Evolutionary conservation across 2,329 filamentous ascomycete species (phyloP).

Genomic region (Clonostachys rhizophaga): DNA sequence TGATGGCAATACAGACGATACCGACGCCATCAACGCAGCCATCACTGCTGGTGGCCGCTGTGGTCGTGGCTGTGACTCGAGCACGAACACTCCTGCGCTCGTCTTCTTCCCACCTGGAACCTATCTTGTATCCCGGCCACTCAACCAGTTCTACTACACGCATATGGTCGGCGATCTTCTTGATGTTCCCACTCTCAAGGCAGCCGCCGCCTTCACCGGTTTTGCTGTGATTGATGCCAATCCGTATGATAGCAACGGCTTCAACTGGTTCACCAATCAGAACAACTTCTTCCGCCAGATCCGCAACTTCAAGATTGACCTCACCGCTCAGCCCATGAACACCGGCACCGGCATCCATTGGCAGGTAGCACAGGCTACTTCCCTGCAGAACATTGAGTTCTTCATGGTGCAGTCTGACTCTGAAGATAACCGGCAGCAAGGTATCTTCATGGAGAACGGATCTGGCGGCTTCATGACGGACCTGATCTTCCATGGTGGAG

Average conservation of each 20-base stretch:
- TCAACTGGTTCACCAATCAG: background rate
- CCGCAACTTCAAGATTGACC: constrained; percentile 49
- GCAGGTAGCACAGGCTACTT: constrained; percentile 55
- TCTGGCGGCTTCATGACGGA: constrained; percentile 44
- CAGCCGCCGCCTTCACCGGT: constrained; percentile 50
- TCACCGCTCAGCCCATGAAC: constrained; percentile 32
- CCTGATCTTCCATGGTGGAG: constrained; percentile 57
- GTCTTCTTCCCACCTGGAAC: constrained; percentile 84
- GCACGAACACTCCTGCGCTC: constrained; percentile 70
- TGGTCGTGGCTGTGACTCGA: constrained; percentile 71
- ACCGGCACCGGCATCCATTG: constrained; percentile 48
- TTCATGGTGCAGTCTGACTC: constrained; percentile 27
- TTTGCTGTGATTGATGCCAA: constrained; percentile 69
- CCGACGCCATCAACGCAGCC: constrained; percentile 74
- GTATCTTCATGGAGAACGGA: constrained; percentile 20
- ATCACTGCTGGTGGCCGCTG: constrained; percentile 72
- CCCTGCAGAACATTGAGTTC: constrained; percentile 42
- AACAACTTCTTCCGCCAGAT: constrained; percentile 61
- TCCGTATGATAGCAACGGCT: constrained; percentile 38
- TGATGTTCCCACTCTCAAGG: constrained; percentile 47
- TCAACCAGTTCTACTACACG: constrained; percentile 74
- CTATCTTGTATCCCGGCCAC: constrained; percentile 69
- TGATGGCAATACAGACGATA: constrained; percentile 67
- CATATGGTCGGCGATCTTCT: constrained; percentile 67
- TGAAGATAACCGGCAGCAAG: constrained; percentile 6